Evolutionary conservation across 495 filamentous ascomycete genomes (phyloP), one percentile per base, ranked within the genome.

Genomic region (Penicillium coffeae): DNA sequence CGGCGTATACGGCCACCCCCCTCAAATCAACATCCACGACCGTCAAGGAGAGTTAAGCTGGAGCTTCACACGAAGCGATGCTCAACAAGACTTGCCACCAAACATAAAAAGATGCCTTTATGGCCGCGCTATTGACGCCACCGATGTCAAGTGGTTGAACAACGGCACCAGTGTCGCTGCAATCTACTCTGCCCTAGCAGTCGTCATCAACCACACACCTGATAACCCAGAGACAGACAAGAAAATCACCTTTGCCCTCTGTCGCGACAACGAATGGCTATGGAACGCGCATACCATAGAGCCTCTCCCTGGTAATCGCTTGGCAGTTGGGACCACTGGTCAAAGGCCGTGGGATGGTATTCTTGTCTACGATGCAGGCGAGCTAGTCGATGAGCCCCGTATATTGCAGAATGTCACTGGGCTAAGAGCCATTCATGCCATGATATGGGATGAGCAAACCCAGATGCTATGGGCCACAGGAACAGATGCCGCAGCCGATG

Each of bases 391-490:
- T n/a, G 48, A 63, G 12, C 55, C 63, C 0, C 56, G 52, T 1
- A 42, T 63, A 10, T 21, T 65, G 22, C 63, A 65, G 38, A 65
- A 58, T 20, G 49, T 65, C 37, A 63, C 60, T 5, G 60, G 60
- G 33, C 48, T 65, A 0, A 54, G 57, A 0, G 63, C 63, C n/a
- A 61, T 65, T 14, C 63, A 65, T 39, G 58, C 40, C 9, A 49
- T 65, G 57, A 60, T 65, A 30, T 65, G 60, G 63, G 63, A 65
- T 25, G 63, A 65, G 22, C 30, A 51, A 30, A 52, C 42, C 3
- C 60, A 61, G 42, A 56, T 59, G 57, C 34, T 65, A n/a, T 61
- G 60, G 63, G 60, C 60, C 5, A 42, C 45, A 3, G 63, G 63
- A 3, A 65, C 63, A n/a, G 55, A 65, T 34, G 49, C 40, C 1